Evolutionary conservation across 805 yeast genomes (phyloP), one percentile per base, ranked within the genome.

Genomic region (Candida xiaguanensis): DNA sequence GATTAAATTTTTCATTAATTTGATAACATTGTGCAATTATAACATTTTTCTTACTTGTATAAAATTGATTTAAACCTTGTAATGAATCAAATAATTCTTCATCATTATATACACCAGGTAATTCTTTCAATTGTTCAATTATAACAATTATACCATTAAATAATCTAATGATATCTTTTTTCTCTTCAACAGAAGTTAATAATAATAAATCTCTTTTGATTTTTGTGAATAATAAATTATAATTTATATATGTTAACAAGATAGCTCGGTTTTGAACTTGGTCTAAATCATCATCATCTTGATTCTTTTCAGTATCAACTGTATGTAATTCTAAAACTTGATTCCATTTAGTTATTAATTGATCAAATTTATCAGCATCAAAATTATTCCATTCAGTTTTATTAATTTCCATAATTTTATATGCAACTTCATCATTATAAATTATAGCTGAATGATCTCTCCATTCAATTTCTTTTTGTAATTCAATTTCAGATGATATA

Each of bases 61-160:
- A 85, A 44, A 67, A 78, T 7, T 55, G 52, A 22, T 65, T 62
- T 49, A 87, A 61, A 12, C 70, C 49, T 9, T 67, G 70, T 31
- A 93, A 65, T 7, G 82, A 75, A 5, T 63, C 61, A 45, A 66
- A 57, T 39, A 91, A 69, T 16, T 74, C 80, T 38, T 85, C 93
- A 55, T 88, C 95, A 38, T 86, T 85, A 53, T 84, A 80, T 14
- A 91, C 95, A 70, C 98, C 98, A 0, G 97, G 96, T 37, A 93
- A 71, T 44, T 88, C 95, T 52, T 75, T 69, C 33, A 88, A 61
- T 47, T 82, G 82, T 3, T 61, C 61, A 25, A 82, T 56, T 13
- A 84, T 78, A 34, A 70, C 63, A 9, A 72, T 57, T 27, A 86
- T 70, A 7, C 72, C 65, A 16, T 73, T 76, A 43, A 69, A 71